Evolutionary conservation across 2,329 filamentous ascomycete species (phyloP), one percentile per base, ranked within the genome.

Genomic region (Colletotrichum tabaci): DNA sequence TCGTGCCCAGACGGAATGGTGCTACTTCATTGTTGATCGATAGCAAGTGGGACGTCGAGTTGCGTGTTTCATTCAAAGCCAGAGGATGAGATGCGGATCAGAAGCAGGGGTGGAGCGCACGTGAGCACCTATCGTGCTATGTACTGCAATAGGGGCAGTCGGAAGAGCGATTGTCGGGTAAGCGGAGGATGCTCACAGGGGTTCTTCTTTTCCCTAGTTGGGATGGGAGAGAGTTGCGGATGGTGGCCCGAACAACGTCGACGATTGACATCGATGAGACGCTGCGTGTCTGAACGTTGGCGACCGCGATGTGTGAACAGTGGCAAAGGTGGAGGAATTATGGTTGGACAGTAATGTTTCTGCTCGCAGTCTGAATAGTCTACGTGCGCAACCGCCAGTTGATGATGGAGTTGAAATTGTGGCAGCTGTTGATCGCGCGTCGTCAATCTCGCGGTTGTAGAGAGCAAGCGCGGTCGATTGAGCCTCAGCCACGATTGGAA

Each of bases 231-330:
- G 23, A 42, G 52, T 30, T 46, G 52, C 21, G 26, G 49, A 21
- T 61, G 62, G 30, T 61, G 69, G 69, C 64, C 69, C 64, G 65
- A 64, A 65, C 57, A 67, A 60, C 47, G 60, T 68, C 53, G 44
- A 63, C 42, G 40, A 53, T 49, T 61, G 53, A 15, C n/a, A 40
- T 13, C 50, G 67, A 60, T 72, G 72, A 73, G 72, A 73, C 72
- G 50, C 65, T 50, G 61, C 69, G 40, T 61, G 72, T 73, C 72
- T 73, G 72, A 69, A 64, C 46, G 42, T 46, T 46, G 64, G 16
- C 30, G 65, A 69, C 60, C 52, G 60, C 68, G 46, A 21, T 62
- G 57, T 58, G 46, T 69, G 38, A 44, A 46, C 60, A 57, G 68
- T 66, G 35, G 49, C 61, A 44, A 63, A 61, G 23, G 40, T 30